phyloP scores from a whole-genome alignment of 2,329 filamentous ascomycete genomes.

The Lachnellula cervina region DNA sequence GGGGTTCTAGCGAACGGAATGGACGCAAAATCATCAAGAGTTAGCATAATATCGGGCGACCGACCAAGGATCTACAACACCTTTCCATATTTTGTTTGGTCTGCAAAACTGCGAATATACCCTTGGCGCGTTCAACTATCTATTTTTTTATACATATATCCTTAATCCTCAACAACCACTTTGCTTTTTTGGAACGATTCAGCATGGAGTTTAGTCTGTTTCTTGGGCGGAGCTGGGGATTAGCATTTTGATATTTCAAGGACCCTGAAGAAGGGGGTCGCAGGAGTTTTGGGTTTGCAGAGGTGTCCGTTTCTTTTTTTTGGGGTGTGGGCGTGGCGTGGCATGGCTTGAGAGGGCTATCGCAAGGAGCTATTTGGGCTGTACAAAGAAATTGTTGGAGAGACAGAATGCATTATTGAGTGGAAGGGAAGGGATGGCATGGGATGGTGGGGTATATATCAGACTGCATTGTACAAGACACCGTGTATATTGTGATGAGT shows the following conservation, averaged over 20 bases:
- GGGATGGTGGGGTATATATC: slow-evolving; percentile 5
- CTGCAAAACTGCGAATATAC: slow-evolving; percentile 7
- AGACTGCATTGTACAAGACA: slow-evolving; percentile 14
- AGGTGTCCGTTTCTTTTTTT: slow-evolving; percentile 11
- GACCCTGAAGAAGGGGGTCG: neutral
- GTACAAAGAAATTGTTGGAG: neutral
- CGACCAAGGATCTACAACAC: neutral
- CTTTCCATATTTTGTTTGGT: neutral
- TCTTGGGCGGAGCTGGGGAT: neutral
- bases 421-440: neutral
- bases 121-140: slow-evolving; percentile 9
- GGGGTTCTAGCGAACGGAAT: neutral
- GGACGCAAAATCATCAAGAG: neutral
- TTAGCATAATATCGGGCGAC: slow-evolving; percentile 5
- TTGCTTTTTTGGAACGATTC: slow-evolving; percentile 2
- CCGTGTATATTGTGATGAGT: slow-evolving; percentile 4
- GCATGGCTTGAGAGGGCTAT: neutral
- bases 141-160: neutral
- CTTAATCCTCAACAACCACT: neutral
- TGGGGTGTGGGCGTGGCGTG: slow-evolving; percentile 25
- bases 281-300: slow-evolving; percentile 9
- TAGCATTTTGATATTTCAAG: slow-evolving; percentile 1
- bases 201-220: slow-evolving; percentile 5
- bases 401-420: neutral
- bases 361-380: neutral